Evolutionary conservation across 2,329 filamentous ascomycete species (phyloP), one percentile per base, ranked within the genome.

Genomic region (Sclerotinia spermophila): DNA sequence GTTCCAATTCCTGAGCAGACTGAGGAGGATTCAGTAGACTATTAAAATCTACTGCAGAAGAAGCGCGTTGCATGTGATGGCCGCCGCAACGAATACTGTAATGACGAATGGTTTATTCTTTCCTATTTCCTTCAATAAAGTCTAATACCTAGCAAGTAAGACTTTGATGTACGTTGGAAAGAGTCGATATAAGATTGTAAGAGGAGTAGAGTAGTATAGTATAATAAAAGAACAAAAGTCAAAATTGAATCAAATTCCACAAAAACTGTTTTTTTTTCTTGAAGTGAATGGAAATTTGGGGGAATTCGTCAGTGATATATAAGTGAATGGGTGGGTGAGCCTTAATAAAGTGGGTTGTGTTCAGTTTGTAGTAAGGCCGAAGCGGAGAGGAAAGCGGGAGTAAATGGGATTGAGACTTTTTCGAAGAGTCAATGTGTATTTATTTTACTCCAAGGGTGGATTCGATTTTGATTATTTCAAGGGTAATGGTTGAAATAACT

Each of bases 61-160:
- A 85, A 85, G 88, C 86, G 82, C 88, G 88, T 86, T 92, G 90
- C 90, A 93, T 92, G 86, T 90, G 89, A 89, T 84, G 80, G 82
- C 79, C 79, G 77, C 77, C 76, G 76, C 77, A 77, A 77, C 80
- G 79, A 78, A 77, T 42, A 13, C 7, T 44, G 19, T 35, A 51
- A 51, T 19, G 24, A 38, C 5, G 5, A 38, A 15, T 10, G 17
- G 19, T 44, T 6, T 21, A 5, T 44, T 42, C 40, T 61, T 35
- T 1, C 44, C 42, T 48, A 19, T n/a, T n/a, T 35, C 30, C 60
- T n/a, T 64, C 30, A n/a, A 38, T 48, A 2, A 19, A 48, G 60
- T 48, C 60, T 24, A n/a, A 48, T 48, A 35, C 21, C 44, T 19
- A 40, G 45, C 24, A 30, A 38, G 60, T 6, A 48, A 64, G 60